phyloP scores from a whole-genome alignment of 2,329 filamentous ascomycete species.

The Beauveria caledonica region DNA sequence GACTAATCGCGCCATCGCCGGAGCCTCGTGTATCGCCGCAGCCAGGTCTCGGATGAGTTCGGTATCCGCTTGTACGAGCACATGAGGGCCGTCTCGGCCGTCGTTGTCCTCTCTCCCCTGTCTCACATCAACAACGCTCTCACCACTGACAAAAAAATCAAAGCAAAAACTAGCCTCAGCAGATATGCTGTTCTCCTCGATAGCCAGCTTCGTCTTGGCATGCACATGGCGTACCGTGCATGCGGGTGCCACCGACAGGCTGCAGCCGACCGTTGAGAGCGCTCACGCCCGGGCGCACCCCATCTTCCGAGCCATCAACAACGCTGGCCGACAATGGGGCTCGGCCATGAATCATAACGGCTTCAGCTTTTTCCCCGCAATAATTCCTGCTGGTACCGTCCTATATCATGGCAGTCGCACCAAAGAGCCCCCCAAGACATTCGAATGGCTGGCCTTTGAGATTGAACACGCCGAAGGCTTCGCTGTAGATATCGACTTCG shows the following conservation, averaged over 20 bases:
- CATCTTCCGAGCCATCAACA: conserved; percentile 67
- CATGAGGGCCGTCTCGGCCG: background rate
- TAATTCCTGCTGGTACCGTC: conserved; percentile 54
- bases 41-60: background rate
- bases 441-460: conserved; percentile 71
- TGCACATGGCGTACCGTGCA: background rate
- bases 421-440: conserved; percentile 38
- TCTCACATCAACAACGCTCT: background rate
- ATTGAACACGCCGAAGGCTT: conserved; percentile 64
- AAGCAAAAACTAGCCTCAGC: background rate
- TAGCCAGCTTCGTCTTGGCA: background rate
- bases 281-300: conserved; percentile 47
- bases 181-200: background rate
- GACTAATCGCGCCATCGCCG: background rate
- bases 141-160: background rate
- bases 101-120: background rate
- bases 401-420: conserved; percentile 56
- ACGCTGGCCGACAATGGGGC: conserved; percentile 66
- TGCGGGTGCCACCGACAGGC: background rate
- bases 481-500: conserved; percentile 26
- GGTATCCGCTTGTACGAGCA: background rate
- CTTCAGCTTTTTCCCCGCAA: conserved; percentile 61
- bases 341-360: conserved; percentile 68
- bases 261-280: conserved; percentile 13
- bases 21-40: background rate